Base-by-base conservation (phyloP, 495 filamentous ascomycete species). In the Clavariopsis aquatica region DNA sequence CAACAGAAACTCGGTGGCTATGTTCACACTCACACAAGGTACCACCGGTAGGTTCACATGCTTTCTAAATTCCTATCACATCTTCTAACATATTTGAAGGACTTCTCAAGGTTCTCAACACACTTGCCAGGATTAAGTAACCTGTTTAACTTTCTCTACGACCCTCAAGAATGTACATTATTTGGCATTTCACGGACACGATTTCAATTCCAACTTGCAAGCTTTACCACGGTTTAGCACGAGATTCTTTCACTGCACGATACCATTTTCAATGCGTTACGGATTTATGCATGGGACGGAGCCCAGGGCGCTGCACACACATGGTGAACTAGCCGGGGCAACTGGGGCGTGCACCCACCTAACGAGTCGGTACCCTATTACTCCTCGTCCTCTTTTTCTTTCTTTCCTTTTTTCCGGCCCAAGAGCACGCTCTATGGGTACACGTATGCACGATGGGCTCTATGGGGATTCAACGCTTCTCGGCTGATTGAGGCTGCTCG, bases 1-100 rank as follows among this genome's bases (percentile, higher is more conserved):
- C 17, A 88, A 80, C 67, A 79, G 92, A 49, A 95, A 91, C 76
- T 96, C 92, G 0, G 90, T 94, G 75, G 93, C 93, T 10, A 87
- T 84, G 62, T 85, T 87, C 17, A 96, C 93, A 1, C 71, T 96
- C 69, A 93, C 90, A 1, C 89, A 93, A 75, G 93, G 93, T 65
- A 90, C 96, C 43, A 94, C 91, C 72, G 92, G 93, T 89, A 74
- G 74, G 83, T 49, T 27, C 34, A 6, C 12, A 28, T 24, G 28
- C 43, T 29, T 57, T 34, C 43, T 28, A 17, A 45, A 27, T 26
- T 45, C 49, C n/a, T 31, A 36, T 20, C 28, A 23, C 17, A 29
- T 43, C n/a, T 27, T 5, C 38, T 56, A 57, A 47, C 41, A 51
- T 1, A 7, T 43, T 9, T 8, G 10, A 31, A 67, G 64, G 64